Evolutionary conservation across 352 stramenopile genomes (phyloP).

Genomic region (Phytophthora vignae): DNA sequence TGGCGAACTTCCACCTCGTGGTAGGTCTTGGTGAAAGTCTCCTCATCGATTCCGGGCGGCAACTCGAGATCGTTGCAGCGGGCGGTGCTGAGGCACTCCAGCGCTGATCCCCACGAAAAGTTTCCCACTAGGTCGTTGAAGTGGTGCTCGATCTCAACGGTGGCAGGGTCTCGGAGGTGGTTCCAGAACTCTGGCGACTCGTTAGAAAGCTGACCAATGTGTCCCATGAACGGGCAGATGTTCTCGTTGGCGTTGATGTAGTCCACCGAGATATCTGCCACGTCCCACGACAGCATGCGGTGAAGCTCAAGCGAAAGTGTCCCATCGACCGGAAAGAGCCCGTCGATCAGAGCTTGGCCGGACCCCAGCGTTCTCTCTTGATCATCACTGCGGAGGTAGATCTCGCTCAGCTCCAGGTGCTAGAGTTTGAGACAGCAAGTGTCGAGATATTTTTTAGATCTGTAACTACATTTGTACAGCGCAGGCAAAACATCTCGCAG

Average conservation of each 20-base stretch:
- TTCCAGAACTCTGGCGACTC: slow-evolving; percentile 61
- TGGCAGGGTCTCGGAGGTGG: slow-evolving; percentile 56
- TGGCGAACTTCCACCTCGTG: slow-evolving; percentile 78
- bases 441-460: neutral
- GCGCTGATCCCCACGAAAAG: slow-evolving; percentile 81
- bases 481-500: neutral
- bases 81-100: slow-evolving; percentile 85
- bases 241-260: slow-evolving; percentile 84
- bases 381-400: slow-evolving; percentile 88
- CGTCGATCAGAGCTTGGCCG: slow-evolving; percentile 83
- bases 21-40: slow-evolving; percentile 82
- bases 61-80: slow-evolving; percentile 82
- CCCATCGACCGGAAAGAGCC: slow-evolving; percentile 73
- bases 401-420: slow-evolving; percentile 53
- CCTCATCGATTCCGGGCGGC: slow-evolving; percentile 67
- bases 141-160: slow-evolving; percentile 58
- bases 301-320: slow-evolving; percentile 56
- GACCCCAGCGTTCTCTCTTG: slow-evolving; percentile 86
- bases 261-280: slow-evolving; percentile 78
- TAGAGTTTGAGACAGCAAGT: slow-evolving; percentile 13
- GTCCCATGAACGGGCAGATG: slow-evolving; percentile 80
- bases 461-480: neutral
- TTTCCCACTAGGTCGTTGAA: slow-evolving; percentile 77
- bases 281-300: slow-evolving; percentile 80
- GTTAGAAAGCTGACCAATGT: slow-evolving; percentile 70